A percentile compares a stretch with the other conserved stretches of the same genome.
Conservation (phyloP, 1,284 basidiomycete genomes). For the Fomitopsis pinicola region DNA sequence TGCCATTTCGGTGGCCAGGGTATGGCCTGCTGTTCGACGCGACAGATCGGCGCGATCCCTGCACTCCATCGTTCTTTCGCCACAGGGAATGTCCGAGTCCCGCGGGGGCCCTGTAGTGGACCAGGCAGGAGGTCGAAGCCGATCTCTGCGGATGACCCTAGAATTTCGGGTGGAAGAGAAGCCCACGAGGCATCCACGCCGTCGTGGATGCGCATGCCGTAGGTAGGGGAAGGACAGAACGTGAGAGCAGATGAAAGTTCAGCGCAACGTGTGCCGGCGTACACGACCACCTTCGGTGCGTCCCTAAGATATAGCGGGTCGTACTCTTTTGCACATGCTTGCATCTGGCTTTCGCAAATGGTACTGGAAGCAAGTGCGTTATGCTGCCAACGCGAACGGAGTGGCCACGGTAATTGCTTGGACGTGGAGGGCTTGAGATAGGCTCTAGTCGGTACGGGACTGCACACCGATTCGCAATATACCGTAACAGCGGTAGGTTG, state of each 20-base stretch:
- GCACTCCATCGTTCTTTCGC: not conserved
- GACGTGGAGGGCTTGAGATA: too few species aligned
- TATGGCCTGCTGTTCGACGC: not conserved
- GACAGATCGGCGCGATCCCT: not conserved
- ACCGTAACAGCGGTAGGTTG: too few species aligned
- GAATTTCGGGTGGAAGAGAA: not conserved
- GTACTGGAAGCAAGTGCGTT: too few species aligned
- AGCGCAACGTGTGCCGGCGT: not conserved
- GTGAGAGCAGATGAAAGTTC: not conserved
- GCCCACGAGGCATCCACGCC: not conserved
- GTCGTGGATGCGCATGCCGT: not conserved
- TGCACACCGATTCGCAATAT: too few species aligned
- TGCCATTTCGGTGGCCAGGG: not conserved
- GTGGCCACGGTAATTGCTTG: too few species aligned
- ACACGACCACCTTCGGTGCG: not conserved
- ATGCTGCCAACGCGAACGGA: too few species aligned
- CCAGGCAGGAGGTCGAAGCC: not conserved
- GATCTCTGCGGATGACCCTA: not conserved
- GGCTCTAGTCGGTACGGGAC: too few species aligned
- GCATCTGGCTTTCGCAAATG: too few species aligned
- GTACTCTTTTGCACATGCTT: too few species aligned
- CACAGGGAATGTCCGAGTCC: not conserved
- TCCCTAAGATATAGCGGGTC: too few species aligned
- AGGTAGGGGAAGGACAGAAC: not conserved
- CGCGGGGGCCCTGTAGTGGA: not conserved